A percentile compares a stretch with the other conserved stretches of the same genome.
Evolutionary conservation across 345 rosid genomes (phyloP).

Genomic region (Geranium rotundifolium): DNA sequence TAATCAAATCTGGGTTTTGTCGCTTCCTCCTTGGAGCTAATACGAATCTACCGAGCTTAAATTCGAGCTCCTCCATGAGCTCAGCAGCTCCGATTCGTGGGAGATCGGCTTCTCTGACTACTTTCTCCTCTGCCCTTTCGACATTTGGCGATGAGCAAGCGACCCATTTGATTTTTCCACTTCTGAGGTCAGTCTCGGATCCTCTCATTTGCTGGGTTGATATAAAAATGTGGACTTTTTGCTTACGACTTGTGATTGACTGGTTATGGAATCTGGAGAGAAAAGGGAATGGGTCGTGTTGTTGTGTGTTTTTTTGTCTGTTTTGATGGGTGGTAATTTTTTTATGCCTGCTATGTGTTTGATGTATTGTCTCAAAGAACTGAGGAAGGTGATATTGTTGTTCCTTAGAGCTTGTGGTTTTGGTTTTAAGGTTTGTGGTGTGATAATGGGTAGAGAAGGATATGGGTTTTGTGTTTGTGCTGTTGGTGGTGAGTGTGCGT

Average conservation of each 20-base stretch:
- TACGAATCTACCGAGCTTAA: conserved; percentile 18
- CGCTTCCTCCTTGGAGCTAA: conserved; percentile 6
- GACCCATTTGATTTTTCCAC: conserved; percentile 9
- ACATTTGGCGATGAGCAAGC: conserved; percentile 16
- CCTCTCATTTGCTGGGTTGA: background rate
- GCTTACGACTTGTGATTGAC: background rate
- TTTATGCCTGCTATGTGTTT: no score
- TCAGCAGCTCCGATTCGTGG: conserved; percentile 10
- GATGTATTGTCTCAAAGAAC: background rate
- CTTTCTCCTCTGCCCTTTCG: background rate
- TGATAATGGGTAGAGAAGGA: background rate
- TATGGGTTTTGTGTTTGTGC: no score
- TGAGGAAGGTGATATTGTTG: background rate
- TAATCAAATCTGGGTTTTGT: conserved; percentile 13
- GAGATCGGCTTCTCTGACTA: conserved; percentile 7
- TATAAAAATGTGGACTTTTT: background rate
- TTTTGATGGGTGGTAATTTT: background rate
- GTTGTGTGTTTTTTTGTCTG: background rate
- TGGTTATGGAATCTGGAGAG: background rate
- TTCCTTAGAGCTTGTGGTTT: background rate
- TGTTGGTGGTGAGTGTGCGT: no score
- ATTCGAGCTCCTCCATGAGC: conserved; percentile 11
- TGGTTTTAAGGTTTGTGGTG: background rate
- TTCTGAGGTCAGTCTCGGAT: conserved; percentile 13
- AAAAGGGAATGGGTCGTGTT: background rate